phyloP scores from a whole-genome alignment of 2,329 filamentous ascomycete species.

The Aspergillus quadricinctus region DNA sequence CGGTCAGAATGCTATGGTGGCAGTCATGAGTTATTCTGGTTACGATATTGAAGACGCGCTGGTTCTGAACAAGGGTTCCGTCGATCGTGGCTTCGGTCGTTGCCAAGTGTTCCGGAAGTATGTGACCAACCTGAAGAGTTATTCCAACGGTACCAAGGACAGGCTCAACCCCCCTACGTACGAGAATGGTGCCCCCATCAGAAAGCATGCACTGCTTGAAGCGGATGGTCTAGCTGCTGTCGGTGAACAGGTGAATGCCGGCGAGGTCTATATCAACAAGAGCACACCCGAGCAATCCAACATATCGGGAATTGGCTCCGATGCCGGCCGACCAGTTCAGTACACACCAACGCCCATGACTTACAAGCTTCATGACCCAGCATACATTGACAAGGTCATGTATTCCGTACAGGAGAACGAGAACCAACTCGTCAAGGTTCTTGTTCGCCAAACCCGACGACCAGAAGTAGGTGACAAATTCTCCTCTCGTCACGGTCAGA shows the following conservation, averaged over 20 bases:
- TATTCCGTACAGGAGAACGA: conserved; percentile 85
- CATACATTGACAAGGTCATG: conserved; percentile 95
- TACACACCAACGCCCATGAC: conserved; percentile 48
- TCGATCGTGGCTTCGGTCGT: conserved; percentile 89
- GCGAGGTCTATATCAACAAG: conserved; percentile 89
- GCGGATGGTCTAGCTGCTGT: conserved; percentile 85
- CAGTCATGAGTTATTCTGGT: conserved; percentile 98
- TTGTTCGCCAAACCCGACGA: conserved; percentile 90
- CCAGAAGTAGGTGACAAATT: conserved; percentile 98
- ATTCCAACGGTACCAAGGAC: conserved; percentile 71
- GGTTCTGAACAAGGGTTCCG: conserved; percentile 92
- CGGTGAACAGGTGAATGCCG: conserved; percentile 70
- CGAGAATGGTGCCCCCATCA: conserved; percentile 57
- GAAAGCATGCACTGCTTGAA: conserved; percentile 71
- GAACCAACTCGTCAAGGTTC: conserved; percentile 82
- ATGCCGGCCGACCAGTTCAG: conserved; percentile 49
- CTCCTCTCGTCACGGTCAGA: conserved; percentile 95
- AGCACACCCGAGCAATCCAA: conserved; percentile 74
- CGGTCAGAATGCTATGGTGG: conserved; percentile 93
- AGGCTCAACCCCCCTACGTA: conserved; percentile 59
- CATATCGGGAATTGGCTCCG: conserved; percentile 62
- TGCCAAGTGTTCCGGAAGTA: conserved; percentile 99
- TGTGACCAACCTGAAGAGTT: conserved; percentile 78
- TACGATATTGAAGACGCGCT: conserved; percentile 99
- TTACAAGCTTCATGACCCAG: conserved; percentile 78